Percentiles rank a stretch among this genome's conserved stretches.
phyloP scores from a whole-genome alignment of 306 rosid species.

The Dryas alaskensis region DNA sequence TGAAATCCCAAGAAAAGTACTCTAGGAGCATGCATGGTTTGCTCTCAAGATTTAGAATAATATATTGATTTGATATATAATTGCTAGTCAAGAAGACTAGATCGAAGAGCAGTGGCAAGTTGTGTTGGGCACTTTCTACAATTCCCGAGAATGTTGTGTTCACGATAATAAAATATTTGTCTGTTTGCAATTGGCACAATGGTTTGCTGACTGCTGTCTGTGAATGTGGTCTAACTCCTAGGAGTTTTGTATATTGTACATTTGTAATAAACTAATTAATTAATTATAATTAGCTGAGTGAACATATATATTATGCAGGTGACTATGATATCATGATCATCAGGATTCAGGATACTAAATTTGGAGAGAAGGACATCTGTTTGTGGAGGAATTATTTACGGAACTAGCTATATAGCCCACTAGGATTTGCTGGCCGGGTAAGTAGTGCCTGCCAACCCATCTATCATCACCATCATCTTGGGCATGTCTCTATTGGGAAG shows the following conservation, averaged over 20 bases:
- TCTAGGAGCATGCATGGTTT: conserved; percentile 18
- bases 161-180: conserved; percentile 50
- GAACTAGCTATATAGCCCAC: too few species aligned
- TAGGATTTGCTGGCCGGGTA: too few species aligned
- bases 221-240: conserved; percentile 39
- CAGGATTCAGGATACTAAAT: not conserved
- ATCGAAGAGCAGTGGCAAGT: conserved; percentile 29
- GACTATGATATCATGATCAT: not conserved
- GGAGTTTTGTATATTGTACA: conserved; percentile 17
- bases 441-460: too few species aligned
- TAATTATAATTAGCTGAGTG: not conserved
- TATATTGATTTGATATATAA: not conserved
- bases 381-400: too few species aligned
- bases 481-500: too few species aligned
- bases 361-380: too few species aligned
- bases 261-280: conserved; percentile 25
- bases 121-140: conserved; percentile 39
- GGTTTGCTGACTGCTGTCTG: conserved; percentile 24
- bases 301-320: conserved; percentile 12
- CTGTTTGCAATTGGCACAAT: conserved; percentile 42
- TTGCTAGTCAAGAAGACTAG: conserved; percentile 12
- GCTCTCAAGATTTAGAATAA: conserved; percentile 8
- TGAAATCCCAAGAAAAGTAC: conserved; percentile 15
- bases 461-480: too few species aligned
- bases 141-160: conserved; percentile 56